Evolutionary conservation across 2,329 filamentous ascomycete genomes (phyloP).

Genomic region (Magnaporthiopsis rhizophila): DNA sequence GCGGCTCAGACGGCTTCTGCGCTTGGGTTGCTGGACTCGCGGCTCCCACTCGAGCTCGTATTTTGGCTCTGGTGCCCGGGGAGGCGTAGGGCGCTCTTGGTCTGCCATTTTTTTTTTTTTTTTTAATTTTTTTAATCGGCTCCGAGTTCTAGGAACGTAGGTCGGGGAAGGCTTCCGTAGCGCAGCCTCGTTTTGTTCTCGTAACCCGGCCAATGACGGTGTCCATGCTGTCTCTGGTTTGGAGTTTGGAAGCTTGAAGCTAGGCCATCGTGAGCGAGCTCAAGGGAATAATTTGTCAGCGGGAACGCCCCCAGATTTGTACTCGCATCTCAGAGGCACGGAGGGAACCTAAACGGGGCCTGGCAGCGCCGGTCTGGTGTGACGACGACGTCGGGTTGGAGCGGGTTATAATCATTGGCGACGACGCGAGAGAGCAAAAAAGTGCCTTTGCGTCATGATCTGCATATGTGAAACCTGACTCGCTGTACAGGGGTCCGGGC

Average conservation of each 20-base stretch:
- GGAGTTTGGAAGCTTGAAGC: background rate
- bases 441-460: background rate
- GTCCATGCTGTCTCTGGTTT: background rate
- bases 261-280: background rate
- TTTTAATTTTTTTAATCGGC: background rate
- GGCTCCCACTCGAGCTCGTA: slow-evolving; percentile 1
- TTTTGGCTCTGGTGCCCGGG: background rate
- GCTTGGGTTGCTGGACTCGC: background rate
- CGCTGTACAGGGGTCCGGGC: background rate
- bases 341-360: background rate
- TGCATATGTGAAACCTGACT: background rate
- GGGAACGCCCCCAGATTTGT: background rate
- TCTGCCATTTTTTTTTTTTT: background rate
- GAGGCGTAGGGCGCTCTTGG: background rate
- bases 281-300: background rate
- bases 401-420: background rate
- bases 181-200: background rate
- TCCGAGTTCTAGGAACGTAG: background rate
- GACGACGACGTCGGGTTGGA: background rate
- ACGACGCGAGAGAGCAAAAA: background rate
- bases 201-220: background rate
- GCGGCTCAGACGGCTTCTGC: background rate
- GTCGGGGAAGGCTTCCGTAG: background rate
- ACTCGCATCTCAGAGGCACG: background rate
- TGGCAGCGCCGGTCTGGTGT: no score